phyloP scores from a whole-genome alignment of 1,284 basidiomycete species.

The Moesziomyces antarcticus region DNA sequence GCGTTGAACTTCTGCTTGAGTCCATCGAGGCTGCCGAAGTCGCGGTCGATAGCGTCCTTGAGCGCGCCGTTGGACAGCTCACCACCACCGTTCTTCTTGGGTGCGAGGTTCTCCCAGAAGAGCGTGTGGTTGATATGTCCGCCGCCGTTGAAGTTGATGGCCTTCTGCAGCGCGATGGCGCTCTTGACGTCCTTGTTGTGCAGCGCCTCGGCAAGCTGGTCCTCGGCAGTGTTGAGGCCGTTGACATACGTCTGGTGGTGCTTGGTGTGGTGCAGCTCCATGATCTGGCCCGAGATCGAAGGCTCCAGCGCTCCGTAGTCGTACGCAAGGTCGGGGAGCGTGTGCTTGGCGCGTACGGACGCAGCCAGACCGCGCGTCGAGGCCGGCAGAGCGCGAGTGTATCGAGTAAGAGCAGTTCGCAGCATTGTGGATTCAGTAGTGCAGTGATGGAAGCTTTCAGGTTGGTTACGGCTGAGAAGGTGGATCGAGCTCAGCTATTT shows the following conservation, averaged over 20 bases:
- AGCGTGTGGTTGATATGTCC: slow-evolving; percentile 68
- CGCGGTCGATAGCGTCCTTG: slow-evolving; percentile 63
- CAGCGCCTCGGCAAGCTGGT: slow-evolving; percentile 55
- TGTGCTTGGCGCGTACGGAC: slow-evolving; percentile 62
- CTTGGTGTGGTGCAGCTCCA: slow-evolving; percentile 67
- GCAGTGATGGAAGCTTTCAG: background rate
- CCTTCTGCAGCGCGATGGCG: slow-evolving; percentile 55
- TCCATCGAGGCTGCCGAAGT: slow-evolving; percentile 63
- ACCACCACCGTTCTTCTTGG: slow-evolving; percentile 61
- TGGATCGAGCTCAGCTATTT: background rate
- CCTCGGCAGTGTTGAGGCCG: slow-evolving; percentile 64
- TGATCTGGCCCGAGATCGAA: slow-evolving; percentile 64
- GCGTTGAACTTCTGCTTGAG: slow-evolving; percentile 62
- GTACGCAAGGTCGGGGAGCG: slow-evolving; percentile 66
- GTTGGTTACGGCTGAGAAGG: background rate
- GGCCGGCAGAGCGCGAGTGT: slow-evolving; percentile 24
- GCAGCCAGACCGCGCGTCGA: slow-evolving; percentile 16
- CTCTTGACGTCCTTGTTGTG: slow-evolving; percentile 58
- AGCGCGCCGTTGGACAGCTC: slow-evolving; percentile 56
- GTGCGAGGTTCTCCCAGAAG: slow-evolving; percentile 67
- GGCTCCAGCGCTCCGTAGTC: slow-evolving; percentile 66
- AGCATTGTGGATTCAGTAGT: slow-evolving; percentile 23
- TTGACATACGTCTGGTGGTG: slow-evolving; percentile 68
- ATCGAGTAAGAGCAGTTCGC: slow-evolving; percentile 51
- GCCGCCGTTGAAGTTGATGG: slow-evolving; percentile 67